Evolutionary conservation across 2,329 filamentous ascomycete genomes (phyloP), one percentile per base, ranked within the genome.

Genomic region (Graphilbum ipis-grandicollis): DNA sequence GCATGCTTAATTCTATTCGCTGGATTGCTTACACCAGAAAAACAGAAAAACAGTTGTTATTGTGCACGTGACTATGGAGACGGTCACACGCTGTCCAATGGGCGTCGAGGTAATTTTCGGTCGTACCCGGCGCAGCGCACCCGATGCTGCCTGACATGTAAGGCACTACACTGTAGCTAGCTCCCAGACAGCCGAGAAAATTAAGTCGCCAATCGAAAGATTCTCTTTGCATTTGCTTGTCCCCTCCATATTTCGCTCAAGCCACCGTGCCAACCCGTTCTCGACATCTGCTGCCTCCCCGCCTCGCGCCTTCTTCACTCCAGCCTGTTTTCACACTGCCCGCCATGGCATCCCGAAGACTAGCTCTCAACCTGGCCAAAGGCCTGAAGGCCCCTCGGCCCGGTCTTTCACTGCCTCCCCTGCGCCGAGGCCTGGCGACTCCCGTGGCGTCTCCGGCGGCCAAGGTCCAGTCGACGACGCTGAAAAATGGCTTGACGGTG

Each of bases 401-500:
- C 63, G 80, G 81, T 62, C 71, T 90, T 63, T 78, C 80, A 61
- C 68, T 79, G 56, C 68, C 84, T 57, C 71, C 79, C 49, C 66
- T 90, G 62, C 79, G 75, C 62, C 75, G 88, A 68, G 80, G 81
- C 57, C 84, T 94, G 58, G 88, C 88, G 54, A 88, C 86, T 49
- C 86, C 88, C 51, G 77, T 90, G 42, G 58, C 62, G 39, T 52
- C 59, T 40, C 62, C 62, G 62, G 37, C 33, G 12, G 67, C 76
- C 68, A 88, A 82, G 68, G 94, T 86, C 52, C 79, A 96, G 71
- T 86, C 82, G 53, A 96, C 90, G 46, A 98, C 90, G 39, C 73
- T 98, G 57, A 82, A 79, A 66, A 98, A 96, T 71, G 90, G 90
- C 60, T 74, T 98, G 68, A 98, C 90, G 54, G 88, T 94, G 62